Evolutionary conservation across 1,284 basidiomycete genomes (phyloP).

Genomic region (Malassezia globosa): DNA sequence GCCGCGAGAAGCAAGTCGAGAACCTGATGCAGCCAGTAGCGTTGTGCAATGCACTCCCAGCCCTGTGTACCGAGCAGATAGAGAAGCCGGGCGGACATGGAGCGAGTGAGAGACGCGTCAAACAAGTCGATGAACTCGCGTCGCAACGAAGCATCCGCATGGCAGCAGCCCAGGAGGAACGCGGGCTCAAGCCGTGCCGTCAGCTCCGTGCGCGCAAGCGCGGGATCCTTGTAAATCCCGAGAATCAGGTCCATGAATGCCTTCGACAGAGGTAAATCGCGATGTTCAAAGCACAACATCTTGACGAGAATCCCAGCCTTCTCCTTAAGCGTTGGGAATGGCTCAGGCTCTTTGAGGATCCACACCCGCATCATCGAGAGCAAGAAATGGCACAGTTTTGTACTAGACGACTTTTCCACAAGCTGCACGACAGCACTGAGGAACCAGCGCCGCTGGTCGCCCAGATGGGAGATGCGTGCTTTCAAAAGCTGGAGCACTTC

Average conservation of each 20-base stretch:
- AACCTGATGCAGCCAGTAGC: slow-evolving; percentile 90
- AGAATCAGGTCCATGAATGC: slow-evolving; percentile 82
- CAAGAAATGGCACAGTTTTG: slow-evolving; percentile 69
- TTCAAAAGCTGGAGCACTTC: slow-evolving; percentile 52
- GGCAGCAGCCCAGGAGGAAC: slow-evolving; percentile 83
- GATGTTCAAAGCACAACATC: slow-evolving; percentile 73
- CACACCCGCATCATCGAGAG: slow-evolving; percentile 78
- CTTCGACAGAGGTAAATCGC: slow-evolving; percentile 62
- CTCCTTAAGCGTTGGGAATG: slow-evolving; percentile 77
- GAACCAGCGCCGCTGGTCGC: slow-evolving; percentile 57
- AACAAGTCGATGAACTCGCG: slow-evolving; percentile 82
- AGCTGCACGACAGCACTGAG: slow-evolving; percentile 64
- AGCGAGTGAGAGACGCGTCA: slow-evolving; percentile 74
- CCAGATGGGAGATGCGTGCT: slow-evolving; percentile 51
- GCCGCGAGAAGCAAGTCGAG: slow-evolving; percentile 73
- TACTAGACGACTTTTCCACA: slow-evolving; percentile 82
- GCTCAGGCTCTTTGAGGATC: slow-evolving; percentile 57
- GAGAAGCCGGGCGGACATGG: slow-evolving; percentile 68
- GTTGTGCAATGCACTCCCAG: slow-evolving; percentile 86
- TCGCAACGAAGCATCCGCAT: slow-evolving; percentile 66
- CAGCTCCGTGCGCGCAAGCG: slow-evolving; percentile 76
- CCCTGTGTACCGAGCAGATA: slow-evolving; percentile 87
- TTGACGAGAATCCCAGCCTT: slow-evolving; percentile 80
- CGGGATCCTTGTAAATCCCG: slow-evolving; percentile 82
- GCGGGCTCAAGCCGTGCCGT: slow-evolving; percentile 85